These are phyloP conservation scores for Phytophthora multivora DNA, from an alignment of 352 stramenopile genomes.

Conservation along the genomic window DNA sequence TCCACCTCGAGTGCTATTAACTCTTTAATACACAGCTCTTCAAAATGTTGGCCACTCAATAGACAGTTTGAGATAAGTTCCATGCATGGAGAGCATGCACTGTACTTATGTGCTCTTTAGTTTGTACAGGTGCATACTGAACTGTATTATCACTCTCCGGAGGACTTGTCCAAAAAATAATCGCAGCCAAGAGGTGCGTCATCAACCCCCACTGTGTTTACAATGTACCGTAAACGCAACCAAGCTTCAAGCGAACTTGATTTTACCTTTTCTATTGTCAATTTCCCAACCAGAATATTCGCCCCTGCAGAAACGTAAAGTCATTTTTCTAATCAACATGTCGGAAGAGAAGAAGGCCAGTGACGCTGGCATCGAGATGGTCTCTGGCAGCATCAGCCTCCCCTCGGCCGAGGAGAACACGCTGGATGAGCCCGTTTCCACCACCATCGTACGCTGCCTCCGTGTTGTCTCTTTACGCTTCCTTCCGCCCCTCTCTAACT, in stretches of 20 bases:
- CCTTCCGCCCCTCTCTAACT: neutral
- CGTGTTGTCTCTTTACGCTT: neutral
- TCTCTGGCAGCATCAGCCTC: slow-evolving; percentile 84
- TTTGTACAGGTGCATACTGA: too few relatives aligned
- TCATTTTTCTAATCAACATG: slow-evolving; percentile 21
- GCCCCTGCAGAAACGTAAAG: slow-evolving; percentile 10
- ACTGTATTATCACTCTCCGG: too few relatives aligned
- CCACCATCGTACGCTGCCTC: slow-evolving; percentile 77
- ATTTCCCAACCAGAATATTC: slow-evolving; percentile 15
- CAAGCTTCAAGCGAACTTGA: too few relatives aligned
- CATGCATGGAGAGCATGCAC: too few relatives aligned
- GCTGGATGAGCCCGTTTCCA: slow-evolving; percentile 87
- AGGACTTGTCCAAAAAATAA: neutral
- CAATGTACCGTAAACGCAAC: too few relatives aligned
- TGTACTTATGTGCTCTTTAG: too few relatives aligned
- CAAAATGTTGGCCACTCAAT: too few relatives aligned
- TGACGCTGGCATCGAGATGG: slow-evolving; percentile 39
- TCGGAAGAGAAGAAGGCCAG: slow-evolving; percentile 30
- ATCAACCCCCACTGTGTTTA: too few relatives aligned
- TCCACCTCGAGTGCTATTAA: too few relatives aligned
- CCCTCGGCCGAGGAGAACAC: slow-evolving; percentile 78
- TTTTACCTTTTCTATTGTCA: neutral
- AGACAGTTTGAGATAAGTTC: too few relatives aligned
- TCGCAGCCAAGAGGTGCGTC: neutral
- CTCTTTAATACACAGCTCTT: too few relatives aligned